Evolutionary conservation across 768 basidiomycete genomes (phyloP).

Genomic region (Tylopilus cervinicoccineus): DNA sequence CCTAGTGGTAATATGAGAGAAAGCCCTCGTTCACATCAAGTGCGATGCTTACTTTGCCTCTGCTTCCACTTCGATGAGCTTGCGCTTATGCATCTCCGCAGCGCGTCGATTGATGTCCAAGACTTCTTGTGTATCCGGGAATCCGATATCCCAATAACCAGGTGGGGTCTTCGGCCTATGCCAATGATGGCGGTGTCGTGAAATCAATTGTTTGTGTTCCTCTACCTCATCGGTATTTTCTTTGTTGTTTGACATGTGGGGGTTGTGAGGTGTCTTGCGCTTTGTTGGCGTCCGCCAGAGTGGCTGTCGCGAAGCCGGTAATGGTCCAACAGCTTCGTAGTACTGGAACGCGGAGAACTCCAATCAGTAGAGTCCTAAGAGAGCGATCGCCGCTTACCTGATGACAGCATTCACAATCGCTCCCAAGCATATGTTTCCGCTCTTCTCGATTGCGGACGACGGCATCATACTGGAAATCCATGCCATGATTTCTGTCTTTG

Average conservation of each 20-base stretch:
- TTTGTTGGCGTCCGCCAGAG: conserved; percentile 68
- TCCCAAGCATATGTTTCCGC: conserved; percentile 63
- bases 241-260: conserved; percentile 17
- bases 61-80: conserved; percentile 52
- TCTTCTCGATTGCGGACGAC: conserved; percentile 67
- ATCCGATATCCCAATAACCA: conserved; percentile 87
- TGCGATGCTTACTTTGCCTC: conserved; percentile 51
- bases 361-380: not conserved
- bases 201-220: conserved; percentile 66
- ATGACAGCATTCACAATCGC: conserved; percentile 79
- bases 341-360: conserved; percentile 47
- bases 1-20: conserved; percentile 13
- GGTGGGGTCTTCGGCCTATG: conserved; percentile 72
- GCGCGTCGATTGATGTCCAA: conserved; percentile 72
- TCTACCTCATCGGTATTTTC: conserved; percentile 34
- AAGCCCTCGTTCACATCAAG: not conserved
- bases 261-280: conserved; percentile 14
- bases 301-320: conserved; percentile 67
- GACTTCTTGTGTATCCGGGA: conserved; percentile 82
- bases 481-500: conserved; percentile 59
- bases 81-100: conserved; percentile 64
- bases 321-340: conserved; percentile 69
- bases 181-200: conserved; percentile 72
- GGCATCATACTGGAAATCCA: conserved; percentile 67
- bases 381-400: conserved; percentile 45